Evolutionary conservation across 2,329 filamentous ascomycete species (phyloP).

Genomic region (Penicillium paneum): DNA sequence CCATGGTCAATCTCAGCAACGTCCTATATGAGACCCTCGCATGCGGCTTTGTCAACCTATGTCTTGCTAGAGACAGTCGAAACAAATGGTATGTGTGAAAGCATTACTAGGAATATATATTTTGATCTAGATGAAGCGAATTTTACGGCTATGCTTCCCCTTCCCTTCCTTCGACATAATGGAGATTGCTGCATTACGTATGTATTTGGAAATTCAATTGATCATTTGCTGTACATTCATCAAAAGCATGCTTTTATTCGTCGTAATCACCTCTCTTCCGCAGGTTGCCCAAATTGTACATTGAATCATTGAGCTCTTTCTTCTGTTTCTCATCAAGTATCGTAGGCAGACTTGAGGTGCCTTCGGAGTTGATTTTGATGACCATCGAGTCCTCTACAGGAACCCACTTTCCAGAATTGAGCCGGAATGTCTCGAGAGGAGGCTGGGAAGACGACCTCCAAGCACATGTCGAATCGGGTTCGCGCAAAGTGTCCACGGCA

Average conservation of each 20-base stretch:
- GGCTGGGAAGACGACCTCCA: slow-evolving; percentile 27
- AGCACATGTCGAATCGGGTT: slow-evolving; percentile 49
- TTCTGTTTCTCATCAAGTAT: slow-evolving; percentile 29
- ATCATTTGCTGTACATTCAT: slow-evolving; percentile 20
- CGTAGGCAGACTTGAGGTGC: slow-evolving; percentile 27
- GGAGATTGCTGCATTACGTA: background rate
- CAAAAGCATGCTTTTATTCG: slow-evolving; percentile 7
- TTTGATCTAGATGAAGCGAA: too few species aligned
- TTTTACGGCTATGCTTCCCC: background rate
- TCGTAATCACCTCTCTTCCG: slow-evolving; percentile 31
- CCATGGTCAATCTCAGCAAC: background rate
- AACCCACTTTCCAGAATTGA: slow-evolving; percentile 25
- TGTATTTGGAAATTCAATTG: background rate
- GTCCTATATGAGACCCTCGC: background rate
- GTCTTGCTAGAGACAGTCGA: background rate
- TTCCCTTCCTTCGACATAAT: background rate
- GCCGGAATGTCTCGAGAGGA: slow-evolving; percentile 33
- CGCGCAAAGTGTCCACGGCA: slow-evolving; percentile 55
- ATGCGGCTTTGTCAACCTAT: too few species aligned
- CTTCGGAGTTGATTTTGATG: slow-evolving; percentile 29
- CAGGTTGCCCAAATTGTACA: slow-evolving; percentile 42
- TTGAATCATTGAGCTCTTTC: slow-evolving; percentile 33
- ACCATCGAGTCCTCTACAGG: slow-evolving; percentile 20
- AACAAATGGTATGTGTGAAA: too few species aligned
- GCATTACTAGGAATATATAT: background rate